Conservation (phyloP, 129 eudicot species). For the Sambucus nigra region DNA sequence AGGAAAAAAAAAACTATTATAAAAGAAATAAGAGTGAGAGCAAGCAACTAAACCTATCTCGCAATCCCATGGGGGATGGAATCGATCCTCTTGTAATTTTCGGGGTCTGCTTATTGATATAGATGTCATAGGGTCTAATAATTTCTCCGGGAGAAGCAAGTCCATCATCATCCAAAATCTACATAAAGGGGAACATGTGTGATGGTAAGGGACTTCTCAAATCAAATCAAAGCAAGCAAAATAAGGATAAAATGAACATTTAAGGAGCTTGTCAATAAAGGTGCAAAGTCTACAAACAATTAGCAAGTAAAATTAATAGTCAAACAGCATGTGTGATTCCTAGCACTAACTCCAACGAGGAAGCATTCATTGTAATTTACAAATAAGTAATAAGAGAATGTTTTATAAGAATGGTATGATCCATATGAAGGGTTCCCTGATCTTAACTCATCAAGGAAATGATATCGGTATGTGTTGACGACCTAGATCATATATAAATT, state of each 20-base stretch:
- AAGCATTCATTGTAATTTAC: too few relatives aligned
- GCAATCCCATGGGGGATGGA: constrained; percentile 15
- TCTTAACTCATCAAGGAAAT: too few relatives aligned
- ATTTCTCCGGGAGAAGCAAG: constrained; percentile 93
- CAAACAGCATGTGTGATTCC: background rate
- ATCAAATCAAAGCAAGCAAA: background rate
- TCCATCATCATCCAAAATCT: constrained; percentile 97
- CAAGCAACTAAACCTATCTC: constrained; percentile 36
- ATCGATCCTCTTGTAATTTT: constrained; percentile 28
- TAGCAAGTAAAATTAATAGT: background rate
- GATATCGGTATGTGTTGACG: too few relatives aligned
- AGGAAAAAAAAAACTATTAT: background rate
- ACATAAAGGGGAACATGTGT: constrained; percentile 1
- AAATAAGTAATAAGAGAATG: too few relatives aligned
- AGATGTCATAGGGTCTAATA: constrained; percentile 63
- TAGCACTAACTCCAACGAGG: too few relatives aligned
- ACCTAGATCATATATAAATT: too few relatives aligned
- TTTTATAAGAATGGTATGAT: too few relatives aligned
- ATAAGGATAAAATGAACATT: background rate
- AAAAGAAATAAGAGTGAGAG: background rate
- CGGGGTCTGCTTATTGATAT: constrained; percentile 59
- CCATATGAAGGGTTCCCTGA: too few relatives aligned
- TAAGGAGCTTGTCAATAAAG: background rate
- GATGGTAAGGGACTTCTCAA: background rate
- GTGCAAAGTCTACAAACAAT: background rate